Base-by-base conservation (phyloP, 2,329 filamentous ascomycete species). In the Penicillium sumatraense region DNA sequence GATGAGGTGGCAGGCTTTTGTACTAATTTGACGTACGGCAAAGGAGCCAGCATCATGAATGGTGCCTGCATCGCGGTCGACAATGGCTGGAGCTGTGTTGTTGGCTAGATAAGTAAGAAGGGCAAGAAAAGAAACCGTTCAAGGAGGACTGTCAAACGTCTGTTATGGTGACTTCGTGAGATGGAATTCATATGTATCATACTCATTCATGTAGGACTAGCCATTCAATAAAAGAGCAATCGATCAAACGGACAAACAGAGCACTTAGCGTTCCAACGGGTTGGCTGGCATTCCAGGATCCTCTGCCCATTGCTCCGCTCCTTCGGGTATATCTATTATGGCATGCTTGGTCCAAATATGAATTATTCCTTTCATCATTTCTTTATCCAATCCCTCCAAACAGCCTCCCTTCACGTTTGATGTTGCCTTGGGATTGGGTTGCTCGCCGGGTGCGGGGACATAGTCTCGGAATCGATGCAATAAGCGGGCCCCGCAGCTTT, bases 261-360 rank as follows among this genome's bases (percentile, higher is more conserved):
- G n/a, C n/a, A n/a, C n/a, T 46, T 44, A 44, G n/a, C 40, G 40
- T 23, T 44, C 40, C 5, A 26, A 9, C 1, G 40, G 40, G 18
- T 44, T 44, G 8, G 40, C 23, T 13, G 40, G 14, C 40, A 44
- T 44, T 9, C 23, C 40, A 35, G 83, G 83, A 53, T 83, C 81
- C 54, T 83, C 84, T 13, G 81, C 79, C 68, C 83, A 81, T 20
- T 52, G 54, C 72, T 87, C 84, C 24, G 80, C 81, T 9, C 85
- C 83, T 63, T 88, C 85, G 2, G 87, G 87, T 59, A 90, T 89
- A 29, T 86, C 83, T 16, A 89, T 80, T 78, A 90, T 86, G 61
- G 87, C 87, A 38, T 80, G 81, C 64, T 84, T 85, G 18, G 85
- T 87, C 83, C 85, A 89, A 63, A 90, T 86, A 74, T 90, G 87